Evolutionary conservation across 345 rosid species (phyloP).

Genomic region (Linum tenue): DNA sequence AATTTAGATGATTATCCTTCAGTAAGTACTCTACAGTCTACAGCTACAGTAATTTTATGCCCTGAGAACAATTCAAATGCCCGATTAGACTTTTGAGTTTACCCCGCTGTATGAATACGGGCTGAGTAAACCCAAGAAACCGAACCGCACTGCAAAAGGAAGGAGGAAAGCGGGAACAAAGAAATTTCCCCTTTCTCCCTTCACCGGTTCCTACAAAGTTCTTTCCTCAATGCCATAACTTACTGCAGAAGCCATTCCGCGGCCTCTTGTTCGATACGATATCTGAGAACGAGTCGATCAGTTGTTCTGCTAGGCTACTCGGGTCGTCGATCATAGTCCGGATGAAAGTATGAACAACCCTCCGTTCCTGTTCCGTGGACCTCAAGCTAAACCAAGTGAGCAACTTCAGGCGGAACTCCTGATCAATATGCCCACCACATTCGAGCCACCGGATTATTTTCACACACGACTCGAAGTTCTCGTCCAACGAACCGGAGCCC

Average conservation of each 20-base stretch:
- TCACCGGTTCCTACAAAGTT: neutral
- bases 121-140: no score
- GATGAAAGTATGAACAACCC: constrained; percentile 83
- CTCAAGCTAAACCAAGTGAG: constrained; percentile 92
- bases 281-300: constrained; percentile 72
- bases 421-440: constrained; percentile 63
- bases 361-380: constrained; percentile 73
- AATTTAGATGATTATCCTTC: neutral
- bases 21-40: no score
- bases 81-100: no score
- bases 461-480: constrained; percentile 74
- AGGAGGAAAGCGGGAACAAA: neutral
- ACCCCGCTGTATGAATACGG: no score
- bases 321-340: constrained; percentile 80
- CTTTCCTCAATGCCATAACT: constrained; percentile 40
- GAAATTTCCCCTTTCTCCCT: neutral
- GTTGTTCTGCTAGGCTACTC: constrained; percentile 85
- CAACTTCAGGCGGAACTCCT: constrained; percentile 74
- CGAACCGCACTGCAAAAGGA: no score
- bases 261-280: constrained; percentile 66
- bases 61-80: no score
- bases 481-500: constrained; percentile 53
- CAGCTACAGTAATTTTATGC: no score
- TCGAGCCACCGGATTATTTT: constrained; percentile 79
- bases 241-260: constrained; percentile 52